These are phyloP conservation scores for Aspergillus quadricinctus DNA, from an alignment of 2,329 filamentous ascomycete species.

Conservation along the genomic window DNA sequence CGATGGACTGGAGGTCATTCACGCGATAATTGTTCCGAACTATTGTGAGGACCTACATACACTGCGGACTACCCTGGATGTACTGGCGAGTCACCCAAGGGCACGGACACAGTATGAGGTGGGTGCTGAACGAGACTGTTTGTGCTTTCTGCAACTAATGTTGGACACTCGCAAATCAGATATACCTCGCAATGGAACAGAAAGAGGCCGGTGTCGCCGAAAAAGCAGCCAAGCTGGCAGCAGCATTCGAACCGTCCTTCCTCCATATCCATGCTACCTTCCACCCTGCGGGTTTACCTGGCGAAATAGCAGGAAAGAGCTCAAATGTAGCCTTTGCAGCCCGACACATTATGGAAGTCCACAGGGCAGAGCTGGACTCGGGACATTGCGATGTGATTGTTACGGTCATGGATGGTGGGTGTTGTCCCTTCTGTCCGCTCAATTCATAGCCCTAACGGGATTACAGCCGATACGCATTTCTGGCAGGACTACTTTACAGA, in stretches of 20 bases:
- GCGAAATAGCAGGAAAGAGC: slow-evolving; percentile 68
- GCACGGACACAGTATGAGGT: slow-evolving; percentile 65
- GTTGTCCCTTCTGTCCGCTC: background rate
- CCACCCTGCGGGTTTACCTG: slow-evolving; percentile 61
- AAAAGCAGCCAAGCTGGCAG: slow-evolving; percentile 60
- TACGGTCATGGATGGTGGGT: slow-evolving; percentile 68
- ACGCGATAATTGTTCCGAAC: slow-evolving; percentile 67
- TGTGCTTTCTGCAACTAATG: background rate
- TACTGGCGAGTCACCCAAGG: slow-evolving; percentile 63
- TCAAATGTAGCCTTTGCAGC: slow-evolving; percentile 71
- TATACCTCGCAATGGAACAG: slow-evolving; percentile 70
- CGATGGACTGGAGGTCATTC: slow-evolving; percentile 43
- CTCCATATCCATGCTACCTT: slow-evolving; percentile 63
- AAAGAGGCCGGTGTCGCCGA: slow-evolving; percentile 47
- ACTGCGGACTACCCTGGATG: slow-evolving; percentile 63
- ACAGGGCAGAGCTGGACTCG: slow-evolving; percentile 25
- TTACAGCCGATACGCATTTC: slow-evolving; percentile 54
- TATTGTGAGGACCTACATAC: slow-evolving; percentile 71
- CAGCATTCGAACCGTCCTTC: slow-evolving; percentile 61
- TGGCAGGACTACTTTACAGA: slow-evolving; percentile 63
- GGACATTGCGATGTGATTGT: slow-evolving; percentile 57
- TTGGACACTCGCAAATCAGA: slow-evolving; percentile 38
- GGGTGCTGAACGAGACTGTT: slow-evolving; percentile 34
- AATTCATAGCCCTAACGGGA: background rate
- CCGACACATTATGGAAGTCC: slow-evolving; percentile 21